phyloP scores from a whole-genome alignment of 1,284 basidiomycete species.

The Ceratobasidium sp. region DNA sequence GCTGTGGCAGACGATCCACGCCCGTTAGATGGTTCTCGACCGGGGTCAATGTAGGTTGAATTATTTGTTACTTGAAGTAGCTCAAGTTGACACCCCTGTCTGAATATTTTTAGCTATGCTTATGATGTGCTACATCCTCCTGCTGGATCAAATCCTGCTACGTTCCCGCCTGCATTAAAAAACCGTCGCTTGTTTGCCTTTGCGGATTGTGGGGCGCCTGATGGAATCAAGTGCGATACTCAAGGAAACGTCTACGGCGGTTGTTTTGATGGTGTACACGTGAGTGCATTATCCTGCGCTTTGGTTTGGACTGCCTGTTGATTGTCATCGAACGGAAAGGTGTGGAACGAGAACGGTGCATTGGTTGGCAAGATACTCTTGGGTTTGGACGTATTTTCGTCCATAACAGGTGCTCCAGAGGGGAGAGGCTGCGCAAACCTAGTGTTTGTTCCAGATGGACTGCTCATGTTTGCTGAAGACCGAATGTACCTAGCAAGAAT shows the following conservation, averaged over 20 bases:
- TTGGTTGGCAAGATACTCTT: slow-evolving; percentile 81
- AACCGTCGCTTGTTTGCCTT: slow-evolving; percentile 80
- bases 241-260: slow-evolving; percentile 76
- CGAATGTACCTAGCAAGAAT: slow-evolving; percentile 72
- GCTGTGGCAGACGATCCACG: slow-evolving; percentile 61
- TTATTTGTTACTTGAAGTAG: background rate
- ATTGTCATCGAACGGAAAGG: slow-evolving; percentile 52
- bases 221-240: slow-evolving; percentile 67
- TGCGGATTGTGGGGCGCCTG: slow-evolving; percentile 70
- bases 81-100: slow-evolving; percentile 9
- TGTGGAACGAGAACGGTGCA: slow-evolving; percentile 70
- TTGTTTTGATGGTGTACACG: slow-evolving; percentile 76
- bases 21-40: slow-evolving; percentile 61
- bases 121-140: slow-evolving; percentile 70
- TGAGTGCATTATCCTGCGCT: slow-evolving; percentile 50
- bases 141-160: slow-evolving; percentile 53
- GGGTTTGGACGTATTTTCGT: slow-evolving; percentile 50
- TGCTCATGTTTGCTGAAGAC: slow-evolving; percentile 76
- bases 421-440: slow-evolving; percentile 66
- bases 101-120: slow-evolving; percentile 63
- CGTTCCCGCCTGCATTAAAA: slow-evolving; percentile 55
- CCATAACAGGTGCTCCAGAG: background rate
- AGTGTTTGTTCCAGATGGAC: slow-evolving; percentile 70
- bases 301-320: slow-evolving; percentile 17
- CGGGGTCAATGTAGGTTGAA: slow-evolving; percentile 70